A percentile compares a stretch with the other conserved stretches of the same genome.
Conservation (phyloP, 208 protist species). For the Spongospora subterranea region DNA sequence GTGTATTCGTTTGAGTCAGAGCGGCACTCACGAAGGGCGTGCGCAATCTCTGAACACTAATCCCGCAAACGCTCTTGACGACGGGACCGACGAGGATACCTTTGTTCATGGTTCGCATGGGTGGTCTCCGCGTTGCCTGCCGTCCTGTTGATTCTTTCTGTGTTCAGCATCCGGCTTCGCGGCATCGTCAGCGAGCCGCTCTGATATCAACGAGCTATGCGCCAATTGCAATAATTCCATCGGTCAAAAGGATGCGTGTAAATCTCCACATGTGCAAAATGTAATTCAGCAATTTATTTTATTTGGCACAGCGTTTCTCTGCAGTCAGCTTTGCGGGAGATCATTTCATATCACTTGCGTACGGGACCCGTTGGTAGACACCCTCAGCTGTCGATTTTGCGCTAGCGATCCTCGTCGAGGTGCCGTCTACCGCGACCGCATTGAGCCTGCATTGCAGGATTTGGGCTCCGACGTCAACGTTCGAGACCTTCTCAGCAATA, state of each 20-base stretch:
- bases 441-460: too few species aligned
- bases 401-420: too few species aligned
- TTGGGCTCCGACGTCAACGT: too few species aligned
- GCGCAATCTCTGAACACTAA: not conserved
- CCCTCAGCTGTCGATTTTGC: not conserved
- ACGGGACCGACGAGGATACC: not conserved
- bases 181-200: not conserved
- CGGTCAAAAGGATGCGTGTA: not conserved
- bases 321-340: not conserved
- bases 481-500: too few species aligned
- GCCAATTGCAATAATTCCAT: not conserved
- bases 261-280: too few species aligned
- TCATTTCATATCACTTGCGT: not conserved
- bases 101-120: not conserved
- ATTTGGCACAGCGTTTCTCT: not conserved
- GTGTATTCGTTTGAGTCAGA: not conserved
- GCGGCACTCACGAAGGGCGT: too few species aligned
- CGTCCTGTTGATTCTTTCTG: not conserved
- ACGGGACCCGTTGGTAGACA: not conserved
- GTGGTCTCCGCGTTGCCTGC: not conserved
- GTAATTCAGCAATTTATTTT: not conserved
- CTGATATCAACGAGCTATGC: not conserved
- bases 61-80: not conserved
- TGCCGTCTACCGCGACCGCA: too few species aligned
- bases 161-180: not conserved